A percentile compares a stretch with the other conserved stretches of the same genome.
These are phyloP conservation scores for Dissophora ornata DNA, from an alignment of 192 early-diverging fungal species.

Conservation along the genomic window DNA sequence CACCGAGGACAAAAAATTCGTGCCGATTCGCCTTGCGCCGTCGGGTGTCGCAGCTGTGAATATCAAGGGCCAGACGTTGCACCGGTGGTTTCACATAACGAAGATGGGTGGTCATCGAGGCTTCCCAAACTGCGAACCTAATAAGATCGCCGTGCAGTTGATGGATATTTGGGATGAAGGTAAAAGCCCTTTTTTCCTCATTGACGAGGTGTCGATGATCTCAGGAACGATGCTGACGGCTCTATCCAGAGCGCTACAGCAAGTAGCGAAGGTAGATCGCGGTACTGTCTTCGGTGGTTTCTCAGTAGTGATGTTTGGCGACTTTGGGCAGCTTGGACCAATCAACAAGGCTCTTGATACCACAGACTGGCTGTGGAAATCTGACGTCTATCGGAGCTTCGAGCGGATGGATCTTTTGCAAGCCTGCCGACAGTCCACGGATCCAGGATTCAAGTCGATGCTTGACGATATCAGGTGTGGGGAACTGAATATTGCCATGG, in stretches of 20 bases:
- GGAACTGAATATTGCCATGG: not conserved
- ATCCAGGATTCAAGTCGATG: constrained; percentile 11
- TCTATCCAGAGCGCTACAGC: constrained; percentile 4
- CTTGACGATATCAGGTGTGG: constrained; percentile 12
- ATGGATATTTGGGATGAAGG: constrained; percentile 13
- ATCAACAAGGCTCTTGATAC: constrained; percentile 15
- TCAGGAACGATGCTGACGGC: constrained; percentile 4
- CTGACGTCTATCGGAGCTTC: constrained; percentile 8
- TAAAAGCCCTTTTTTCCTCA: constrained; percentile 1
- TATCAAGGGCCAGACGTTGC: constrained; percentile 22
- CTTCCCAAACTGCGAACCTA: constrained; percentile 5
- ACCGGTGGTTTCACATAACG: constrained; percentile 16
- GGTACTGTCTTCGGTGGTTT: constrained; percentile 3
- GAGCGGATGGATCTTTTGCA: constrained; percentile 13
- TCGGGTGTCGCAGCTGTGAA: constrained; percentile 28
- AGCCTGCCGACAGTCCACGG: constrained; percentile 12
- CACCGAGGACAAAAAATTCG: constrained; percentile 1
- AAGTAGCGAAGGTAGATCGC: not conserved
- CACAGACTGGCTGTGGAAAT: constrained; percentile 27
- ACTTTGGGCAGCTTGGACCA: constrained; percentile 23
- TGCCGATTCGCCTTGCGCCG: constrained; percentile 11
- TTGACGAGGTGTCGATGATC: constrained; percentile 23
- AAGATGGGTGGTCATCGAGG: constrained; percentile 2
- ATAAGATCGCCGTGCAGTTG: constrained; percentile 3
- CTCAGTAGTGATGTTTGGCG: constrained; percentile 17